phyloP scores from a whole-genome alignment of 345 rosid genomes.

The Limnanthes douglasii region DNA sequence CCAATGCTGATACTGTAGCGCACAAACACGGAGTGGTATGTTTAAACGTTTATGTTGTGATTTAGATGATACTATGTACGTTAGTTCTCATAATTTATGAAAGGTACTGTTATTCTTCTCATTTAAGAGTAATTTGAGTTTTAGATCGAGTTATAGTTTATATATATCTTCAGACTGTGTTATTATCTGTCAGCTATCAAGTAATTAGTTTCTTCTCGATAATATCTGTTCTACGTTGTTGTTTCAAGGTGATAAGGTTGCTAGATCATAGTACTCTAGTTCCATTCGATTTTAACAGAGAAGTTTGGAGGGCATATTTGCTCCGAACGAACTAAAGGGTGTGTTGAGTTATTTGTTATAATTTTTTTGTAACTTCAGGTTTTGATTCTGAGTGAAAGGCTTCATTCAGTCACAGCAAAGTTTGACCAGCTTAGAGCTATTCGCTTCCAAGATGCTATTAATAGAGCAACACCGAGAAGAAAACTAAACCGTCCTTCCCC shows the following conservation, averaged over 20 bases:
- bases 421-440: slow-evolving; percentile 81
- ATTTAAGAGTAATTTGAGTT: no score
- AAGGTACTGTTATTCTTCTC: not conserved
- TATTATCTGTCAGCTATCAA: slow-evolving; percentile 3
- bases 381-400: slow-evolving; percentile 78
- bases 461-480: slow-evolving; percentile 62
- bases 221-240: no score
- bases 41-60: slow-evolving; percentile 1
- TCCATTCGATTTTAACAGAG: no score
- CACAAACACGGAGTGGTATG: slow-evolving; percentile 97
- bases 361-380: slow-evolving; percentile 15
- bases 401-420: slow-evolving; percentile 67
- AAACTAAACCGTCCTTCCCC: slow-evolving; percentile 28
- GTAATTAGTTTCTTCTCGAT: no score
- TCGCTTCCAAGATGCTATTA: slow-evolving; percentile 86
- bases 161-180: no score
- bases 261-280: no score
- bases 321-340: no score
- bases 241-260: no score
- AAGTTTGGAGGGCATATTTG: no score
- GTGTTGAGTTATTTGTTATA: not conserved
- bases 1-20: slow-evolving; percentile 66
- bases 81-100: not conserved
- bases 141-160: no score
- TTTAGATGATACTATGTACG: not conserved